Evolutionary conservation across 164 flowering plant genomes (phyloP).

Genomic region (Amborella trichopoda): DNA sequence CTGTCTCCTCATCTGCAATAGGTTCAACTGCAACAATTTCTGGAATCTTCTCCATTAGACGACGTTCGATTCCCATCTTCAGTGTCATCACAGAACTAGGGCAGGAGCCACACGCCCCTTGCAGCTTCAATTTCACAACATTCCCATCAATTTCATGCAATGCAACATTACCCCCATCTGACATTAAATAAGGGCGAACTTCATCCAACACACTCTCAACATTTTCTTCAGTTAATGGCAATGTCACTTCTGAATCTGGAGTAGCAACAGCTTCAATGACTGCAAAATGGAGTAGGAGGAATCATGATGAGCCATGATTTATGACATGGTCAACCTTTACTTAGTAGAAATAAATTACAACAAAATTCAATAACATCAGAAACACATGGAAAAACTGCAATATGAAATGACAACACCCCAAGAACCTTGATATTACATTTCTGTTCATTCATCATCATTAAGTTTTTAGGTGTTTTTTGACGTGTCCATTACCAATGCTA

Average conservation of each 20-base stretch:
- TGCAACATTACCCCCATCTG: slow-evolving; percentile 96
- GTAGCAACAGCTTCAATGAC: slow-evolving; percentile 79
- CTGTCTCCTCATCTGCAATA: slow-evolving; percentile 77
- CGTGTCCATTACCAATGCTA: too few relatives aligned
- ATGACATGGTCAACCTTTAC: too few relatives aligned
- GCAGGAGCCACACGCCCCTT: slow-evolving; percentile 98
- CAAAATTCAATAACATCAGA: too few relatives aligned
- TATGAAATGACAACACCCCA: too few relatives aligned
- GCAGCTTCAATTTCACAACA: slow-evolving; percentile 79
- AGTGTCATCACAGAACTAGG: slow-evolving; percentile 90
- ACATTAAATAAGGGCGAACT: slow-evolving; percentile 82
- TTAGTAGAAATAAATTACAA: too few relatives aligned
- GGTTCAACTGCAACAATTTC: slow-evolving; percentile 87
- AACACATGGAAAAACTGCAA: too few relatives aligned
- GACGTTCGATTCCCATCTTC: slow-evolving; percentile 94
- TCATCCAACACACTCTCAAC: slow-evolving; percentile 86
- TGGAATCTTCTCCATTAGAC: slow-evolving; percentile 91
- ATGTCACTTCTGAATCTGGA: slow-evolving; percentile 56
- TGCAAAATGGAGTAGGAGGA: too few relatives aligned
- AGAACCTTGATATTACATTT: too few relatives aligned
- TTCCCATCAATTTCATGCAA: slow-evolving; percentile 95
- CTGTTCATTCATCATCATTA: too few relatives aligned
- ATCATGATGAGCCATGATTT: too few relatives aligned
- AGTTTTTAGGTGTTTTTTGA: too few relatives aligned
- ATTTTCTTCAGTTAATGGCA: slow-evolving; percentile 89